Evolutionary conservation across 305 asterid species (phyloP).

Genomic region (Solanum chacoense): DNA sequence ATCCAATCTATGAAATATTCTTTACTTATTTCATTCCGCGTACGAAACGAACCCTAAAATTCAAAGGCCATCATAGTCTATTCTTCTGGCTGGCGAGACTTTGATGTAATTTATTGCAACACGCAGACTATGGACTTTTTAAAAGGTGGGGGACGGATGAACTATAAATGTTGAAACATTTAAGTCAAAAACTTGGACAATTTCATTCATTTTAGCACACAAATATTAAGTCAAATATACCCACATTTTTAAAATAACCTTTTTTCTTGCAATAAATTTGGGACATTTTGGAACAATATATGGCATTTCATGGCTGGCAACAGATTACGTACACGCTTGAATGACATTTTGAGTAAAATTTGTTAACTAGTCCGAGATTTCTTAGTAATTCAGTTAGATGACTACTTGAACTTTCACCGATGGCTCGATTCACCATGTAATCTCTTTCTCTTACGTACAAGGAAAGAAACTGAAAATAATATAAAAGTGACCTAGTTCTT

Average conservation of each 20-base stretch:
- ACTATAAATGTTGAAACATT: background rate
- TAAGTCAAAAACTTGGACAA: background rate
- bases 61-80: background rate
- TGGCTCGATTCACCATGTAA: background rate
- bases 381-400: background rate
- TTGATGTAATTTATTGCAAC: background rate
- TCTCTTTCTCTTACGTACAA: background rate
- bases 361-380: background rate
- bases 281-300: background rate
- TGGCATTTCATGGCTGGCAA: background rate
- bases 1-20: background rate
- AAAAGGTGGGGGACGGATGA: background rate
- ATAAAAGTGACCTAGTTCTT: background rate
- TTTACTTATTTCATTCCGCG: background rate
- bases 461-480: background rate
- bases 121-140: background rate
- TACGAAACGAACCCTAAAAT: background rate
- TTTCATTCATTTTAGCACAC: background rate
- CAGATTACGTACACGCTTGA: background rate
- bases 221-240: background rate
- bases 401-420: background rate
- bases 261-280: background rate
- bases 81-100: background rate
- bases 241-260: background rate
- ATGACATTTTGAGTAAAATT: background rate